Conservation (phyloP, 2,329 filamentous ascomycete genomes). For the Aspergillus chevalieri region DNA sequence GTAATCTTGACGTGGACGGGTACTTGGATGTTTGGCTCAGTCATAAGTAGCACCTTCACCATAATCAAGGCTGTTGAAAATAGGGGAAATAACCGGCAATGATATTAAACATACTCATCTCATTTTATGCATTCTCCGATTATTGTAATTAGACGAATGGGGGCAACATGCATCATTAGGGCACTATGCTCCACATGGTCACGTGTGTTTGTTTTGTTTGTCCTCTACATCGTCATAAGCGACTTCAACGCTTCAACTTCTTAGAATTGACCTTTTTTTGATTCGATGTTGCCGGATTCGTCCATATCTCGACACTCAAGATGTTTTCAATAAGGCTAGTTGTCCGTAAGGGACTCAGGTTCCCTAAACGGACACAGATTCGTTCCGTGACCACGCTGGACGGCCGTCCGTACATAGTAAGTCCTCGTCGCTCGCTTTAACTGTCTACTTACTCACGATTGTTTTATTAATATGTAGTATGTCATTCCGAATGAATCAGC, state of each 20-base stretch:
- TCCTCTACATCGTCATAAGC: constrained; percentile 9
- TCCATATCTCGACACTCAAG: neutral
- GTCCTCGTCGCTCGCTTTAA: constrained; percentile 7
- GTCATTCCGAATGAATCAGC: constrained; percentile 41
- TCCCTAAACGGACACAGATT: constrained; percentile 18
- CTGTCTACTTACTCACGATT: constrained; percentile 9
- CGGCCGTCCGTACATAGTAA: constrained; percentile 35
- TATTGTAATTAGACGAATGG: too few relatives aligned
- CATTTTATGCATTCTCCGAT: too few relatives aligned
- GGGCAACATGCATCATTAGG: neutral
- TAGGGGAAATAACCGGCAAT: too few relatives aligned
- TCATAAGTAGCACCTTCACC: too few relatives aligned
- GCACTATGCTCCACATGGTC: constrained; percentile 9
- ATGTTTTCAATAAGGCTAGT: constrained; percentile 22
- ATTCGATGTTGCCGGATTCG: too few relatives aligned
- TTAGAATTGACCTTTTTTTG: neutral
- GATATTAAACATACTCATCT: too few relatives aligned
- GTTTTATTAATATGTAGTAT: constrained; percentile 36
- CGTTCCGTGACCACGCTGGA: constrained; percentile 34
- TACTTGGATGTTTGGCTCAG: too few relatives aligned
- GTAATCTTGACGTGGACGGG: too few relatives aligned
- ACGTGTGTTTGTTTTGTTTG: constrained; percentile 29
- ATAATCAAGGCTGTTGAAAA: too few relatives aligned
- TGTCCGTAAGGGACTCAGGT: constrained; percentile 13
- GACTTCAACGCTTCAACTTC: constrained; percentile 1